phyloP scores from a whole-genome alignment of 2,329 filamentous ascomycete species.

The Alternaria viburni region DNA sequence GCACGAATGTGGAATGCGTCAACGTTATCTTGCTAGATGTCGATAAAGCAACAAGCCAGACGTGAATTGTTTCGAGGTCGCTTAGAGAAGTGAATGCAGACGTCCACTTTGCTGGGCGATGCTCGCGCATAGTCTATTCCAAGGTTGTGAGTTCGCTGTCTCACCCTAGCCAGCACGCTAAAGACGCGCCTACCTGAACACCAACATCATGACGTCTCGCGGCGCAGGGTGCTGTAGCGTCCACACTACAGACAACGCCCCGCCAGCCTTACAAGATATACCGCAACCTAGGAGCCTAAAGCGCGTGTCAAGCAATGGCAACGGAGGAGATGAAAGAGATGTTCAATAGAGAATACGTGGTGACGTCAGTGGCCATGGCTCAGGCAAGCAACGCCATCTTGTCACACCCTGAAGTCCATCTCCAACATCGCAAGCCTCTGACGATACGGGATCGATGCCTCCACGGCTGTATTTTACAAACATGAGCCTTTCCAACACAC shows the following conservation, averaged over 20 bases:
- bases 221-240: background rate
- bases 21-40: background rate
- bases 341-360: background rate
- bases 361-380: background rate
- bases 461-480: background rate
- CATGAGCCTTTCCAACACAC: background rate
- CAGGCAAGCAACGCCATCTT: background rate
- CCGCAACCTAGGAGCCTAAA: background rate
- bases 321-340: background rate
- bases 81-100: background rate
- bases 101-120: background rate
- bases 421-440: background rate
- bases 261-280: no score
- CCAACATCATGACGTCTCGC: background rate
- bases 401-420: background rate
- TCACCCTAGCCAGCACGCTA: background rate
- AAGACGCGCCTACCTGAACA: background rate
- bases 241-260: background rate
- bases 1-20: no score
- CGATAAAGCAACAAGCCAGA: background rate
- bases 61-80: background rate
- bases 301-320: background rate
- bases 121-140: background rate
- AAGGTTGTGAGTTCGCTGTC: background rate
- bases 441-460: background rate